Conservation (phyloP, 2,329 filamentous ascomycete species). For the Ophiosphaerella herpotricha region DNA sequence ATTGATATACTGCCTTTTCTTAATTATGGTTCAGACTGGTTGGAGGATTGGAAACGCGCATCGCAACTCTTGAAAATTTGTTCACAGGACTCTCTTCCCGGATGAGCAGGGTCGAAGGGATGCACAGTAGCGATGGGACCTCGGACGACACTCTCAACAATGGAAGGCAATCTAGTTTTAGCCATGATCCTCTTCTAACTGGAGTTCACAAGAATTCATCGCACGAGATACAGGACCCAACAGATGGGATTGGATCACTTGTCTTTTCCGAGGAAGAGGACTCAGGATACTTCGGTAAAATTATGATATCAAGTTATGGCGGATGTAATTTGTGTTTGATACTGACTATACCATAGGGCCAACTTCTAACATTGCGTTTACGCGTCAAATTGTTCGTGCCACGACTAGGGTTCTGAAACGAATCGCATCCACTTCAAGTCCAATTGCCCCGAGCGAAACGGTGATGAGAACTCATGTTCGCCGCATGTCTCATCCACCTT, state of each 20-base stretch:
- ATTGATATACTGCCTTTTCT: not conserved
- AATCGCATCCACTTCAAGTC: conserved; percentile 1
- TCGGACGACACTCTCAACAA: too few relatives aligned
- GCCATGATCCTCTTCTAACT: too few relatives aligned
- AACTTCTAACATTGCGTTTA: conserved; percentile 51
- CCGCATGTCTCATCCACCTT: conserved; percentile 21
- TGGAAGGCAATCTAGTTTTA: too few relatives aligned
- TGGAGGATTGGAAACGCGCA: conserved; percentile 5
- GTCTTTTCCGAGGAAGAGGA: conserved; percentile 46
- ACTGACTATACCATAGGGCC: conserved; percentile 29
- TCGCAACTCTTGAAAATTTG: conserved; percentile 4
- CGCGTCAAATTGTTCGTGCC: conserved; percentile 43
- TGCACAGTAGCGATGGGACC: not conserved
- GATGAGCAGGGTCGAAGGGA: conserved; percentile 4
- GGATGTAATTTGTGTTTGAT: not conserved
- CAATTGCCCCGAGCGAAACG: conserved; percentile 8
- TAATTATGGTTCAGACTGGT: conserved; percentile 3
- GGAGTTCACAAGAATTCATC: conserved; percentile 8
- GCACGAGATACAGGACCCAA: conserved; percentile 28
- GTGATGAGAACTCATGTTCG: conserved; percentile 21
- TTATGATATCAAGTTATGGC: not conserved
- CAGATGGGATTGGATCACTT: conserved; percentile 44
- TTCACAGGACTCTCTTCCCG: conserved; percentile 5
- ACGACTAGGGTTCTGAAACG: conserved; percentile 14
- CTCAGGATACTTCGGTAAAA: conserved; percentile 44